Percentiles rank a stretch among this genome's conserved stretches.
phyloP scores from a whole-genome alignment of 140 eudicot species.

The Anethum foeniculum region DNA sequence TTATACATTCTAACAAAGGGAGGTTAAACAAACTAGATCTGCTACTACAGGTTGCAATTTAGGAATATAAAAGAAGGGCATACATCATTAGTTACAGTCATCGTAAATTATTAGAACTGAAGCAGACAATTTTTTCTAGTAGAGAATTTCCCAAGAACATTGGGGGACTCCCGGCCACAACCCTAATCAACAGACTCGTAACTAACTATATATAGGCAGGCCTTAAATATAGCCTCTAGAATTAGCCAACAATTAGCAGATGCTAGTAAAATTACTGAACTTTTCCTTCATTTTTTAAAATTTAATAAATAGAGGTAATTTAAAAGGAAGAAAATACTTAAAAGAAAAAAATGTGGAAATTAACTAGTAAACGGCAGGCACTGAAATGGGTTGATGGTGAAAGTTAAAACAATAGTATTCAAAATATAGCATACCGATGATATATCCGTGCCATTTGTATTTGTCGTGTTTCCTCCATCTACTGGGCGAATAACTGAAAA shows the following conservation, averaged over 20 bases:
- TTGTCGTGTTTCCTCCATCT: slow-evolving; percentile 32
- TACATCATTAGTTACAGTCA: background rate
- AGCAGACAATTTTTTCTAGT: background rate
- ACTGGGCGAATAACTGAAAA: slow-evolving; percentile 27
- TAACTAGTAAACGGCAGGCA: background rate
- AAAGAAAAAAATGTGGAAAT: background rate
- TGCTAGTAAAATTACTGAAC: background rate
- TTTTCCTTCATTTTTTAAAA: background rate
- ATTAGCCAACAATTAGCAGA: background rate
- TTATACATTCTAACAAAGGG: background rate
- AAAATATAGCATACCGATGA: slow-evolving; percentile 42
- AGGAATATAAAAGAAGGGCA: background rate
- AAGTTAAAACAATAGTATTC: background rate
- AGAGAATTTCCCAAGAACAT: background rate
- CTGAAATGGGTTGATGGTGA: background rate
- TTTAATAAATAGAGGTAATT: background rate
- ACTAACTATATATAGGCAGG: background rate
- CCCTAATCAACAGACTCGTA: background rate
- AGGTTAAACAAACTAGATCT: background rate
- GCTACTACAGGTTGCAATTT: background rate
- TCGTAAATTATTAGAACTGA: background rate
- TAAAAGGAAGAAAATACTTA: background rate
- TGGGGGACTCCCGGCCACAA: background rate
- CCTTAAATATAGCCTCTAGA: background rate
- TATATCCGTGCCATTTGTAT: slow-evolving; percentile 33